Evolutionary conservation across 2,329 filamentous ascomycete species (phyloP), one percentile per base, ranked within the genome.

Genomic region (Elsinoe australis): DNA sequence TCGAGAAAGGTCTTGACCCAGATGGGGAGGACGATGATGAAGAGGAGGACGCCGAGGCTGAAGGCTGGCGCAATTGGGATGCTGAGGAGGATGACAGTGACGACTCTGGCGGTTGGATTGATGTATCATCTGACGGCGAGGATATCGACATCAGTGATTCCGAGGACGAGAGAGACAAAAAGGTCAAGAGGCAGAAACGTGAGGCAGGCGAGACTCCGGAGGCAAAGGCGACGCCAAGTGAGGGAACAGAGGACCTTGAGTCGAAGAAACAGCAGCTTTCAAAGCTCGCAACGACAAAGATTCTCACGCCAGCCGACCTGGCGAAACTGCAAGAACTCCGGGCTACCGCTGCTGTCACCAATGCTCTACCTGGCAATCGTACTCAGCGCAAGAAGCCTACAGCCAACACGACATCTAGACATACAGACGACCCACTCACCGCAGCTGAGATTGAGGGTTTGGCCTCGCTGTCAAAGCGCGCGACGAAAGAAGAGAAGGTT

Each of bases 251-350:
- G 60, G 42, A 53, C 59, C 39, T 51, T 71, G 53, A 76, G 80
- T 55, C 42, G 21, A 49, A 50, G 29, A 24, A 51, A 47, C 39
- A 47, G n/a, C 60, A 62, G 39, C 59, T 68, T 26, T 80, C 83
- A 9, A 87, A 81, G 58, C 79, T 95, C 34, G 89, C 89, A n/a
- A 95, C 87, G 0, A 94, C 87, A 2, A 84, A 86, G 41, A 94
- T 98, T 55, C 81, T 98, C 53, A 98, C 92, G 0, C 92, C 92
- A 0, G 92, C 92, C 9, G 92, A 98, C 66, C 77, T 96, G n/a
- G 83, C 86, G 56, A 96, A 96, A 65, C 82, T 98, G 15, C 81
- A 87, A 53, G 90, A 95, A 67, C 80, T 98, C 18, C 85, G 87
- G 38, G 73, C 85, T 42, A 73, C 83, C 34, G 80, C 87, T 15